Conservation (phyloP, 352 stramenopile species). For the Phytophthora ohioensis region DNA sequence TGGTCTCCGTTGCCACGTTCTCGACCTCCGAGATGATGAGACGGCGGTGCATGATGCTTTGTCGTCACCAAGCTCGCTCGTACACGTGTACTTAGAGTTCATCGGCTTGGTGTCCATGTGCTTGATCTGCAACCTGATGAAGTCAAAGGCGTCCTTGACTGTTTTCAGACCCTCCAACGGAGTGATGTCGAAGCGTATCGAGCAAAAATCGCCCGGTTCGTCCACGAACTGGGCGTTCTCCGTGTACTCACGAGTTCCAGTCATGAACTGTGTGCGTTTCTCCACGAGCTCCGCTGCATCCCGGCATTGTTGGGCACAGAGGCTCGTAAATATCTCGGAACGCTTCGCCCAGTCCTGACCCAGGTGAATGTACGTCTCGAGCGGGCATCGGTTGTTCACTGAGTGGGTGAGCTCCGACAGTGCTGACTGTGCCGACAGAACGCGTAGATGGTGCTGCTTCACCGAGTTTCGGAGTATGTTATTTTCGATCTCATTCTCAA, state of each 20-base stretch:
- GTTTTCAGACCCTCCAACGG: conserved; percentile 40
- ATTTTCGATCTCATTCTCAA: conserved; percentile 44
- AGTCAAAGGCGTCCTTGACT: conserved; percentile 45
- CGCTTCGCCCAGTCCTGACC: conserved; percentile 39
- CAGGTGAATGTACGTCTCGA: conserved; percentile 60
- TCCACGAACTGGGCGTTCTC: conserved; percentile 57
- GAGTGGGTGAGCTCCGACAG: conserved; percentile 45
- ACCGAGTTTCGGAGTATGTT: conserved; percentile 45
- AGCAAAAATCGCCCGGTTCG: conserved; percentile 51
- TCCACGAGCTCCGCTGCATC: conserved; percentile 50
- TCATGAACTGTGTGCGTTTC: conserved; percentile 56
- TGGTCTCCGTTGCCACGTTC: conserved; percentile 46
- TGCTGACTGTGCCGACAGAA: conserved; percentile 47
- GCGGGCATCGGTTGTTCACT: conserved; percentile 38
- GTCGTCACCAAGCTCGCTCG: conserved; percentile 37
- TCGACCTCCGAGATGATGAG: conserved; percentile 47
- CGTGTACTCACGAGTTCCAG: conserved; percentile 41
- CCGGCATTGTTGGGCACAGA: conserved; percentile 51
- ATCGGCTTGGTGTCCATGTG: conserved; percentile 45
- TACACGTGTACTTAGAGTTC: conserved; percentile 44
- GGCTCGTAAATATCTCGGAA: conserved; percentile 32
- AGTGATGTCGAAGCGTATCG: conserved; percentile 49
- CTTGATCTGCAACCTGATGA: conserved; percentile 53
- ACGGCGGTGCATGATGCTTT: conserved; percentile 47
- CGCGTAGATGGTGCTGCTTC: conserved; percentile 41